These are phyloP conservation scores for Aspergillus sp. DNA, from an alignment of 2,329 filamentous ascomycete genomes.

Conservation along the genomic window DNA sequence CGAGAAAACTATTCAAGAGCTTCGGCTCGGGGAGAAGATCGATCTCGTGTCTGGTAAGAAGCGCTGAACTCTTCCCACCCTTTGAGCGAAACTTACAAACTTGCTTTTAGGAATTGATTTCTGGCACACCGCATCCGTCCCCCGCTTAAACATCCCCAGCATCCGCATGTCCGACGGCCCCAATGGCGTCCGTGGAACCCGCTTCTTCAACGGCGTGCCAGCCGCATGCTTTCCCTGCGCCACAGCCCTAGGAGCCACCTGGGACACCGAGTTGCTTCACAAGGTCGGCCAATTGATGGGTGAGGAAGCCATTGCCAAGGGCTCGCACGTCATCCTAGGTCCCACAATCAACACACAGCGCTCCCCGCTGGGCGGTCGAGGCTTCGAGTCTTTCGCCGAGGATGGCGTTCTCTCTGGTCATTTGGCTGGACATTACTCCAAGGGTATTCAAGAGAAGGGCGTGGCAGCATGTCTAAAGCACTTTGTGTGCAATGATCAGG, in stretches of 20 bases:
- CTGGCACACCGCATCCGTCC: constrained; percentile 70
- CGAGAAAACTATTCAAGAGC: constrained; percentile 56
- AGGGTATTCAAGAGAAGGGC: constrained; percentile 72
- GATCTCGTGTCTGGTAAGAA: constrained; percentile 40
- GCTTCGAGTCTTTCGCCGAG: constrained; percentile 86
- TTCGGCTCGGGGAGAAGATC: constrained; percentile 65
- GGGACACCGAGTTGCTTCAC: constrained; percentile 72
- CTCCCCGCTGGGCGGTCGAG: constrained; percentile 79
- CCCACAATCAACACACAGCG: constrained; percentile 83
- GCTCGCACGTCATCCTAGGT: constrained; percentile 73
- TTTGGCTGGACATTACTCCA: constrained; percentile 72
- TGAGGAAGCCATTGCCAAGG: constrained; percentile 72
- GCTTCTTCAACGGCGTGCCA: constrained; percentile 69
- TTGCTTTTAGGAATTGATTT: constrained; percentile 56
- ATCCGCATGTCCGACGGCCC: constrained; percentile 72
- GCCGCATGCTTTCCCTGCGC: constrained; percentile 81
- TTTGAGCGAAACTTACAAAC: neutral
- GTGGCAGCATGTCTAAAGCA: constrained; percentile 79
- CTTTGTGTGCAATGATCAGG: constrained; percentile 54
- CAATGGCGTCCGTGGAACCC: constrained; percentile 70
- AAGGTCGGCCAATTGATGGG: constrained; percentile 73
- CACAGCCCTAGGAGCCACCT: constrained; percentile 77
- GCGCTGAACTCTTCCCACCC: neutral
- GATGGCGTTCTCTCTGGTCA: constrained; percentile 78
- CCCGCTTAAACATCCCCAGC: constrained; percentile 65